Percentiles rank a stretch among this genome's conserved stretches.
phyloP scores from a whole-genome alignment of 2,329 filamentous ascomycete genomes.

The Penicillium sp. region DNA sequence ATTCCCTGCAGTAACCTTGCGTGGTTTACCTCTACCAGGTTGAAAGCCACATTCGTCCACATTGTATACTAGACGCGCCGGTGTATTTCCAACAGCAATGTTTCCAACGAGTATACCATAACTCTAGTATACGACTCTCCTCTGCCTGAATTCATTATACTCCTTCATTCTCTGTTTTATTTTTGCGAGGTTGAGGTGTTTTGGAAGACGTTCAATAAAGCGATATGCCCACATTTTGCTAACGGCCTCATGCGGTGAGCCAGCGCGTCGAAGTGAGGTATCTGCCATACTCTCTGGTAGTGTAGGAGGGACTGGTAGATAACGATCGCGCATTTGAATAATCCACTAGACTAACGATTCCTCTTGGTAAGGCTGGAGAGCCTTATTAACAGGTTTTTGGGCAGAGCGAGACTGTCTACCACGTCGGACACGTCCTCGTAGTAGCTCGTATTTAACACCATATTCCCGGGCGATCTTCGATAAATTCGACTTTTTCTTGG shows the following conservation, averaged over 20 bases:
- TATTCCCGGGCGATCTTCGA: constrained; percentile 1
- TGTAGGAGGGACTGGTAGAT: neutral
- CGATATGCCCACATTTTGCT: constrained; percentile 3
- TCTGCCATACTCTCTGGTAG: neutral
- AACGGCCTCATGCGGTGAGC: too few relatives aligned
- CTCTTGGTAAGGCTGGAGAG: neutral
- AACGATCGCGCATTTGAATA: neutral
- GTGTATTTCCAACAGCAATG: neutral
- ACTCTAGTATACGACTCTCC: too few relatives aligned
- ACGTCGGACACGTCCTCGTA: neutral
- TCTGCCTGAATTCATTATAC: too few relatives aligned
- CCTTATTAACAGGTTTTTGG: neutral
- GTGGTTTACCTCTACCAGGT: neutral
- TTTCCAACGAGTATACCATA: neutral
- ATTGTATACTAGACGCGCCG: constrained; percentile 3
- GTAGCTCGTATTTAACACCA: neutral
- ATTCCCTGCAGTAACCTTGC: neutral
- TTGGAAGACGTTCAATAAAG: neutral
- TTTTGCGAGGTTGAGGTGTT: neutral
- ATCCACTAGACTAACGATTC: constrained; percentile 7
- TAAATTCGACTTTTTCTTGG: constrained; percentile 5
- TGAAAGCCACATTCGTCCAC: constrained; percentile 4
- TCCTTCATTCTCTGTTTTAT: too few relatives aligned
- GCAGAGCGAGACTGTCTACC: neutral
- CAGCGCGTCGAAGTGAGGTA: neutral